Conservation (phyloP, 495 filamentous ascomycete species). For the Podospora appendiculata region DNA sequence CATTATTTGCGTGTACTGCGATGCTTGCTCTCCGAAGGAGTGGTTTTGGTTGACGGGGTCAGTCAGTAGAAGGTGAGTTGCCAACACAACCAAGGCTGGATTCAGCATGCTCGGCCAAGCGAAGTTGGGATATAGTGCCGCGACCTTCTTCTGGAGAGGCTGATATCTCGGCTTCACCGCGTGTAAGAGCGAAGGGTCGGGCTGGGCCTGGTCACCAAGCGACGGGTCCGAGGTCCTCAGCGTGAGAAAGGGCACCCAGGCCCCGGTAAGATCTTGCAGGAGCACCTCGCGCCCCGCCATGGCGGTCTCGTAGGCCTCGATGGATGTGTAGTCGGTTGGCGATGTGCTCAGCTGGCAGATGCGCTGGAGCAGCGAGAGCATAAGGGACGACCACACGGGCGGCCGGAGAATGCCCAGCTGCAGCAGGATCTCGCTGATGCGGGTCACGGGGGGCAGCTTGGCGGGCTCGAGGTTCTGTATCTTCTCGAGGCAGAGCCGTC, state of each 20-base stretch:
- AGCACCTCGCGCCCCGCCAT: conserved; percentile 24
- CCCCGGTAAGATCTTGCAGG: conserved; percentile 30
- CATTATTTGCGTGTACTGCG: neutral
- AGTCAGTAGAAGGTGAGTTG: too few relatives aligned
- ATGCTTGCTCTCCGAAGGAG: too few relatives aligned
- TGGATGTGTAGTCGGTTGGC: conserved; percentile 12
- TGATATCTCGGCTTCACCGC: too few relatives aligned
- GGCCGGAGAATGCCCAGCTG: conserved; percentile 24
- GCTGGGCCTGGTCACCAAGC: too few relatives aligned
- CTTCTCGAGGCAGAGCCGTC: conserved; percentile 24
- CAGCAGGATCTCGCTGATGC: conserved; percentile 30
- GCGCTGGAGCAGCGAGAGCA: conserved; percentile 22
- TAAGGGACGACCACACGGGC: conserved; percentile 22
- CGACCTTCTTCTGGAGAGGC: too few relatives aligned
- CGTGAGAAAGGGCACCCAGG: conserved; percentile 29
- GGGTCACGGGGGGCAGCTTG: conserved; percentile 28
- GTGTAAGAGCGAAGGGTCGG: too few relatives aligned
- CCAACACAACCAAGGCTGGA: too few relatives aligned
- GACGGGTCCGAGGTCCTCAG: conserved; percentile 5
- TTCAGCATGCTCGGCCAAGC: too few relatives aligned
- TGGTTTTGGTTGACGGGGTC: too few relatives aligned
- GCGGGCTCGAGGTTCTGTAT: conserved; percentile 20
- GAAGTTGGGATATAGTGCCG: too few relatives aligned
- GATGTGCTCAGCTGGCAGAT: conserved; percentile 22
- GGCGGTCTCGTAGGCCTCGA: conserved; percentile 13